Conservation (phyloP, 768 basidiomycete species). For the Royoungia palumana region DNA sequence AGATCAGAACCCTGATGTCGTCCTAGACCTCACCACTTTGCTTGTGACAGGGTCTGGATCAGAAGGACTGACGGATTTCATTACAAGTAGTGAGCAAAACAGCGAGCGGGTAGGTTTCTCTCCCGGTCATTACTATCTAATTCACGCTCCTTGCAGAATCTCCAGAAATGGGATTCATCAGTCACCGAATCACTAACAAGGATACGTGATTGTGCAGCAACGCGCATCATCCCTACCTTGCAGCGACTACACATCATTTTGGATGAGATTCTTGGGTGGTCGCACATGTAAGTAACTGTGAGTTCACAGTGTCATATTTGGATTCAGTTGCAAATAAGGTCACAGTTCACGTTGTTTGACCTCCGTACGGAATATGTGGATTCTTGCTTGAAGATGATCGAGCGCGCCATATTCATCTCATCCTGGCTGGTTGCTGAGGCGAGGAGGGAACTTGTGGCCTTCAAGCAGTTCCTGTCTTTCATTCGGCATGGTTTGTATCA, state of each 20-base stretch:
- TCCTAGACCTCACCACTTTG: slow-evolving; percentile 68
- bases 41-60: slow-evolving; percentile 71
- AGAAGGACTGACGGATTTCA: slow-evolving; percentile 67
- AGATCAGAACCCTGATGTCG: slow-evolving; percentile 61
- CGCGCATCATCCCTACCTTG: slow-evolving; percentile 66
- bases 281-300: slow-evolving; percentile 52
- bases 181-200: slow-evolving; percentile 67
- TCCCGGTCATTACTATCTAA: slow-evolving; percentile 7
- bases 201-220: slow-evolving; percentile 70
- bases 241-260: slow-evolving; percentile 75
- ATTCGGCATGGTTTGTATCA: slow-evolving; percentile 60
- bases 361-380: slow-evolving; percentile 49
- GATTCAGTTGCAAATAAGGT: slow-evolving; percentile 39
- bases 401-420: slow-evolving; percentile 57
- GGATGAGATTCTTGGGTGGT: slow-evolving; percentile 79
- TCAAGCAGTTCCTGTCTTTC: slow-evolving; percentile 79
- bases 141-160: slow-evolving; percentile 46
- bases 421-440: slow-evolving; percentile 68
- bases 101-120: slow-evolving; percentile 64
- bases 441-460: slow-evolving; percentile 64
- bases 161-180: slow-evolving; percentile 80
- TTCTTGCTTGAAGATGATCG: slow-evolving; percentile 49
- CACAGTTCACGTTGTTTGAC: slow-evolving; percentile 54
- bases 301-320: slow-evolving; percentile 8
- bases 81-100: slow-evolving; percentile 76